A percentile compares a stretch with the other conserved stretches of the same genome.
Evolutionary conservation across 768 basidiomycete genomes (phyloP).

Genomic region (Trametes elegans): DNA sequence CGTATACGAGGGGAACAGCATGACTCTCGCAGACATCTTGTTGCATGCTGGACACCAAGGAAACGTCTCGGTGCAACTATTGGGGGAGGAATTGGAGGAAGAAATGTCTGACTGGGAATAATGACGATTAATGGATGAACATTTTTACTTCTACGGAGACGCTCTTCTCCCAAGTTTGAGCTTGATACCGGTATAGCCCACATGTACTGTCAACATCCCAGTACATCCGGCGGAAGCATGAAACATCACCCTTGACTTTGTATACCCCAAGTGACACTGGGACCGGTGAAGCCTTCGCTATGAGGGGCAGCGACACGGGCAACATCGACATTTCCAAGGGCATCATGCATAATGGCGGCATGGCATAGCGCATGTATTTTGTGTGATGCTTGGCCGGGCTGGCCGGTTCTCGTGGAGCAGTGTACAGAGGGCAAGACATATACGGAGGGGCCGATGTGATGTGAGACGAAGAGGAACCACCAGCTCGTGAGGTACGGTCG

Average conservation of each 20-base stretch:
- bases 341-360: conserved; percentile 21
- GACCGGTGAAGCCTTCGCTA: too few species aligned
- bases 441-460: conserved; percentile 18
- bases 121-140: background rate
- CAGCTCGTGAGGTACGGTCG: conserved; percentile 12
- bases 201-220: too few species aligned
- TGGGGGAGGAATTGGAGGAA: conserved; percentile 29
- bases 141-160: background rate
- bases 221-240: too few species aligned
- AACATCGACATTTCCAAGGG: too few species aligned
- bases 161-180: too few species aligned
- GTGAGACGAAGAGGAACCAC: conserved; percentile 21
- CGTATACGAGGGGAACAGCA: conserved; percentile 42
- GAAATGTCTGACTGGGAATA: conserved; percentile 19
- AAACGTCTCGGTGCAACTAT: conserved; percentile 37
- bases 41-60: conserved; percentile 27
- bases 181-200: background rate
- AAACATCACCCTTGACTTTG: too few species aligned
- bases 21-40: conserved; percentile 49
- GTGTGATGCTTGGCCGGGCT: conserved; percentile 21
- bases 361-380: conserved; percentile 33
- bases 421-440: conserved; percentile 25
- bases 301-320: too few species aligned
- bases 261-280: too few species aligned
- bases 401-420: conserved; percentile 21